These are phyloP conservation scores for Boletus subparvulus DNA, from an alignment of 768 basidiomycete genomes.

Conservation along the genomic window DNA sequence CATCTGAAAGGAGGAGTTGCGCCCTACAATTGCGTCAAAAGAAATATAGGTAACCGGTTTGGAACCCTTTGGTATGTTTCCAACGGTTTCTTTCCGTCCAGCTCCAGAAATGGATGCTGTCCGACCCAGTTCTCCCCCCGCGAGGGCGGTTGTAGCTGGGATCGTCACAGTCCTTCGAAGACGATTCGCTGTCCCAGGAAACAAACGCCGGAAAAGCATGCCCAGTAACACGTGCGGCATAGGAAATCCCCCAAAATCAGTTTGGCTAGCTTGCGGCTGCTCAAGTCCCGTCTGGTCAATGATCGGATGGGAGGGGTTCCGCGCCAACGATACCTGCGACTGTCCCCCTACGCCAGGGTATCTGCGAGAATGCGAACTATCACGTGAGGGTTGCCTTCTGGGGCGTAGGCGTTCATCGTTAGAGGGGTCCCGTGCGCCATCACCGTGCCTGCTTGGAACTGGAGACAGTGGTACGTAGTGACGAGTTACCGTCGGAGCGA, in stretches of 20 bases:
- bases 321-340: slow-evolving; percentile 17
- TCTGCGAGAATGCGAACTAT: slow-evolving; percentile 16
- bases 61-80: slow-evolving; percentile 39
- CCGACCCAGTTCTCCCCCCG: slow-evolving; percentile 31
- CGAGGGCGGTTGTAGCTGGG: slow-evolving; percentile 62
- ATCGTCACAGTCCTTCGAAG: slow-evolving; percentile 75
- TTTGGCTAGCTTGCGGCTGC: slow-evolving; percentile 34
- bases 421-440: not conserved
- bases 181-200: slow-evolving; percentile 59
- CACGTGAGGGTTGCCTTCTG: slow-evolving; percentile 7
- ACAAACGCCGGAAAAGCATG: slow-evolving; percentile 49
- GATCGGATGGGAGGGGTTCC: slow-evolving; percentile 12
- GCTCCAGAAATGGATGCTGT: slow-evolving; percentile 19
- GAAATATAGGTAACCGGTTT: slow-evolving; percentile 75
- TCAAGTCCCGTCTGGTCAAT: slow-evolving; percentile 15
- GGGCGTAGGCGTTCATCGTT: slow-evolving; percentile 9
- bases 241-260: slow-evolving; percentile 72
- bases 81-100: not conserved
- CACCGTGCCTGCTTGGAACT: slow-evolving; percentile 29
- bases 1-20: slow-evolving; percentile 70
- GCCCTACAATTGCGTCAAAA: slow-evolving; percentile 82
- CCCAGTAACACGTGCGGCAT: slow-evolving; percentile 60
- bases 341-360: slow-evolving; percentile 7
- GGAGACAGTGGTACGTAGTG: slow-evolving; percentile 25
- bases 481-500: slow-evolving; percentile 40